Evolutionary conservation across 2,329 filamentous ascomycete species (phyloP), one percentile per base, ranked within the genome.

Genomic region (Diaporthe velutina): DNA sequence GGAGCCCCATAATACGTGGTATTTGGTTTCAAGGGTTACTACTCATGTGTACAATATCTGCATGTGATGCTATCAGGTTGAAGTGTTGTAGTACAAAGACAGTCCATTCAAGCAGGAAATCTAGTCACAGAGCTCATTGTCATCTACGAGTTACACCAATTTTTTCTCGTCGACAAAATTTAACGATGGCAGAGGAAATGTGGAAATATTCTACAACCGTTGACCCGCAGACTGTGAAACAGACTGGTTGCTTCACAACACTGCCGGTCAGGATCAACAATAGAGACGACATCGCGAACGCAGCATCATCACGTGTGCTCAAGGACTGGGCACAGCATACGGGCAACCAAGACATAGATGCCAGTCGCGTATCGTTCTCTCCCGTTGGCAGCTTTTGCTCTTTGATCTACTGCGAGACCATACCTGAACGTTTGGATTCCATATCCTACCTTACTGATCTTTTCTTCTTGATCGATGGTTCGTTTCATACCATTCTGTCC

Each of bases 201-300:
- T 61, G 35, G 57, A 61, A 61, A 5, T 61, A 28, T 42, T 61
- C 57, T n/a, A 61, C 35, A 17, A 7, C n/a, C 3, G 35, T 61
- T 19, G 57, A 61, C 35, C n/a, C 57, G 35, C 4, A 42, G 30
- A 42, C n/a, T 5, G 35, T 61, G 30, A 61, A 33, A 28, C 6
- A 42, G 57, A 70, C 66, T 42, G 66, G 66, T 10, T 70, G 66
- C n/a, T 70, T 70, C 30, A 70, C 66, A 25, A 55, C 40, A 1
- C 66, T 70, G 22, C 66, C 66, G 17, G 50, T 55, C 30, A 48
- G 66, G n/a, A 52, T 50, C 22, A 50, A 54, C 35, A 19, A 50
- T 13, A 50, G 48, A 19, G 42, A 70, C 66, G 66, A 70, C 13
- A 38, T 70, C 13, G 66, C 66, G 7, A 52, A 70, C 9, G 13